phyloP scores from a whole-genome alignment of 228 moss, liverwort and hornwort species.

The Sphagnum magellanicum region DNA sequence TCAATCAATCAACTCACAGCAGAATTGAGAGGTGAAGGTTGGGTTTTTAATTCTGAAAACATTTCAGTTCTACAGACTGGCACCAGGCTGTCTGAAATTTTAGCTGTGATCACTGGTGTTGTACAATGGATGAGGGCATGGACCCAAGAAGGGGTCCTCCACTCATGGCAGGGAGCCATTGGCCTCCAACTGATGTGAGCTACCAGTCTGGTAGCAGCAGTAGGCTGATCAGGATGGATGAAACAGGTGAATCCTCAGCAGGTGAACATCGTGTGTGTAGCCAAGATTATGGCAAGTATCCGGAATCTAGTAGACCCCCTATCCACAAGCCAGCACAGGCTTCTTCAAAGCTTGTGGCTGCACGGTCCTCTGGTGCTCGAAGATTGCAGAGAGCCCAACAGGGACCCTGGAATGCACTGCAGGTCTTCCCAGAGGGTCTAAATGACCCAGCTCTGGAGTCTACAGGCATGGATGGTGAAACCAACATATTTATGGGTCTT shows the following conservation, averaged over 20 bases:
- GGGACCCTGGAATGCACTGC: slow-evolving; percentile 51
- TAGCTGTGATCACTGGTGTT: too few relatives aligned
- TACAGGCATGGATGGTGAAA: slow-evolving; percentile 50
- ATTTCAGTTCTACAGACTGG: too few relatives aligned
- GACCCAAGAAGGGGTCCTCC: slow-evolving; percentile 61
- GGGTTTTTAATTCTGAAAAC: too few relatives aligned
- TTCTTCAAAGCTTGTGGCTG: slow-evolving; percentile 51
- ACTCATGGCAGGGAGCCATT: slow-evolving; percentile 41
- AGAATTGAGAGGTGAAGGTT: too few relatives aligned
- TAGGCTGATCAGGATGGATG: slow-evolving; percentile 44
- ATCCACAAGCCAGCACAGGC: slow-evolving; percentile 46
- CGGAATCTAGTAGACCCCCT: slow-evolving; percentile 61
- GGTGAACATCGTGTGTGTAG: slow-evolving; percentile 41
- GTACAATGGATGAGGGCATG: slow-evolving; percentile 58
- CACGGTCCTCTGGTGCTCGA: slow-evolving; percentile 51
- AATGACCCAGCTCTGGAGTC: slow-evolving; percentile 38
- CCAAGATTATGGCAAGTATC: slow-evolving; percentile 56
- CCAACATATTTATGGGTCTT: slow-evolving; percentile 51
- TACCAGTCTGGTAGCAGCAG: slow-evolving; percentile 51
- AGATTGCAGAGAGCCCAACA: slow-evolving; percentile 54
- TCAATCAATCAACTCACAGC: too few relatives aligned
- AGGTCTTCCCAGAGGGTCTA: slow-evolving; percentile 37
- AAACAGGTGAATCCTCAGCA: slow-evolving; percentile 48
- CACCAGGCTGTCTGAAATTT: too few relatives aligned
- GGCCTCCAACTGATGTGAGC: slow-evolving; percentile 46